Evolutionary conservation across 176 grass and related monocot species (phyloP).

Genomic region (Oryza nivara): DNA sequence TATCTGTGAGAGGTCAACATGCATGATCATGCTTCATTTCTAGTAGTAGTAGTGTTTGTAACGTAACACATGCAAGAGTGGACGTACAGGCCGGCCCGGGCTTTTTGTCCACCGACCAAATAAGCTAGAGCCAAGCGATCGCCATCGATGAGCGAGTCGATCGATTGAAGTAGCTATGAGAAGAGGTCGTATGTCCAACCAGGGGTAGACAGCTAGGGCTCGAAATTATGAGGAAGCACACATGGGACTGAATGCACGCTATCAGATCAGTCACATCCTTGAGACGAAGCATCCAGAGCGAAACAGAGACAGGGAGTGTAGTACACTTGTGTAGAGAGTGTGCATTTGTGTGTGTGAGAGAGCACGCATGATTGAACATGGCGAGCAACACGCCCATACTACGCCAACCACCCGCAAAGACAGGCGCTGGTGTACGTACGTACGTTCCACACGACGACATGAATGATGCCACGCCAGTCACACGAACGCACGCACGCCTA

Average conservation of each 20-base stretch:
- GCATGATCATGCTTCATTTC: background rate
- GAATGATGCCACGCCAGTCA: slow-evolving; percentile 25
- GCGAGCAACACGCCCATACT: background rate
- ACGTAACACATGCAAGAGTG: background rate
- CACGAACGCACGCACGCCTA: slow-evolving; percentile 22
- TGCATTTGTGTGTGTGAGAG: too few relatives aligned
- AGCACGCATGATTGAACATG: background rate
- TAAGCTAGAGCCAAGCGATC: background rate
- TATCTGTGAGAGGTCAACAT: too few relatives aligned
- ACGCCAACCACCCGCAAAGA: slow-evolving; percentile 8
- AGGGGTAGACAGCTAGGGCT: background rate
- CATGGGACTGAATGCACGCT: slow-evolving; percentile 24
- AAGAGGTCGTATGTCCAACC: background rate
- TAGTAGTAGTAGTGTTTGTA: too few relatives aligned
- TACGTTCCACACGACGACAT: background rate
- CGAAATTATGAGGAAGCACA: slow-evolving; percentile 21
- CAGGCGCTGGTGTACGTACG: background rate
- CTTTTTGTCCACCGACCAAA: background rate
- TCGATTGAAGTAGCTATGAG: too few relatives aligned
- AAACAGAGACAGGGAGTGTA: background rate
- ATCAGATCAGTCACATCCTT: slow-evolving; percentile 50
- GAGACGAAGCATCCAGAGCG: background rate
- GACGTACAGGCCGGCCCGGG: background rate
- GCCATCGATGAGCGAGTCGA: background rate
- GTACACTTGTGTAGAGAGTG: too few relatives aligned